Base-by-base conservation (phyloP, 2,329 filamentous ascomycete genomes). In the Xylaria polymorpha region DNA sequence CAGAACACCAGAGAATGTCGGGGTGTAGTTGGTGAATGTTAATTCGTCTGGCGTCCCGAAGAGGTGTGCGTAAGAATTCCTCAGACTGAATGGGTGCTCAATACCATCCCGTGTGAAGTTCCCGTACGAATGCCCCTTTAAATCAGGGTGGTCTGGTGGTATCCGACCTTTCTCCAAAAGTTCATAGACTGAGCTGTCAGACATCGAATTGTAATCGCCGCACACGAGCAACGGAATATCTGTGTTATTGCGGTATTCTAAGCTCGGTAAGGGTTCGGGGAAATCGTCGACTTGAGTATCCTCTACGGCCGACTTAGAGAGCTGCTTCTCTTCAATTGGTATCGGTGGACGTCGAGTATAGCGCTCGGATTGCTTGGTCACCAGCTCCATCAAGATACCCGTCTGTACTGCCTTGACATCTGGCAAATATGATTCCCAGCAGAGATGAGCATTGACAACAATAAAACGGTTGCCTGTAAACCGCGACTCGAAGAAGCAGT, bases 331-430 rank as follows among this genome's bases (percentile, higher is more conserved):
- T 72, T 91, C 94, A 75, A 92, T 90, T 7, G 77, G 68, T 25
- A 79, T 64, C 0, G 94, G 82, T 5, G 94, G 91, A 85, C 88
- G 90, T 70, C 93, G 90, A 18, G 92, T 88, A 80, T 95, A 99
- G 75, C 90, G 91, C 74, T 97, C 94, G 0, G 94, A 92, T 61
- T 95, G 85, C 80, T 94, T 96, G 9, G 91, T 92, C 55, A 99
- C 88, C 64, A 94, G 90, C 77, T 98, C 95, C 91, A 99, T 94
- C 73, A 99, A 80, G 72, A 99, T 97, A 68, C 94, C 96, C 0
- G 94, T 96, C 82, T 99, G 96, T 29, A 99, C 94, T 51, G 97
- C 86, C 84, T 99, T 99, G 81, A 99, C 96, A 77, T 99, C 96
- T 69, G 93, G 92, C 76, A 93, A 91, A 4, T 88, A 90, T 1